Conservation (phyloP, 1,284 basidiomycete genomes). For the Sanguinoderma infundibulare region DNA sequence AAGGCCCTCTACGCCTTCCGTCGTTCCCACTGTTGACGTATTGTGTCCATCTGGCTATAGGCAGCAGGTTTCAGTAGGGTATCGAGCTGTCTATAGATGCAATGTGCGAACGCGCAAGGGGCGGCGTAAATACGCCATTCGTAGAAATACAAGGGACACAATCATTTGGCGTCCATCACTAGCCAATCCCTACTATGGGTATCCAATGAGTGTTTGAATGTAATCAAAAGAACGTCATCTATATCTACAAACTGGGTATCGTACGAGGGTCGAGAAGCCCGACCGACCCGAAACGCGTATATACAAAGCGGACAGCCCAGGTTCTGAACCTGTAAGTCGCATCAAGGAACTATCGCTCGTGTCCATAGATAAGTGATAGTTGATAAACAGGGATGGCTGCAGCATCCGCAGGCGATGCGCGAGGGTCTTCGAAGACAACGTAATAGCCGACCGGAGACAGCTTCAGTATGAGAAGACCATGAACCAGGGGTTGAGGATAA, state of each 20-base stretch:
- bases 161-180: too few species aligned
- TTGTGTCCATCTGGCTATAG: neutral
- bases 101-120: too few species aligned
- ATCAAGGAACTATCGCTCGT: neutral
- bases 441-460: neutral
- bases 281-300: too few species aligned
- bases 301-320: neutral
- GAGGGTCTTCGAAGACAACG: neutral
- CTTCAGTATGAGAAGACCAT: constrained; percentile 70
- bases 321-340: too few species aligned
- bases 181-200: too few species aligned
- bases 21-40: neutral
- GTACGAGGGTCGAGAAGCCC: too few species aligned
- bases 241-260: too few species aligned
- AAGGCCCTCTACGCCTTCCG: neutral
- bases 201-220: too few species aligned
- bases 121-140: too few species aligned
- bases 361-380: neutral
- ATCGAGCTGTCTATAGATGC: too few species aligned
- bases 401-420: neutral
- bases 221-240: too few species aligned
- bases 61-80: neutral
- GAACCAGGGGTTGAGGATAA: constrained; percentile 77
- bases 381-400: neutral
- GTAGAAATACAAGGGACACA: too few species aligned